Conservation (phyloP, 2,329 filamentous ascomycete genomes). For the Fusarium poae region DNA sequence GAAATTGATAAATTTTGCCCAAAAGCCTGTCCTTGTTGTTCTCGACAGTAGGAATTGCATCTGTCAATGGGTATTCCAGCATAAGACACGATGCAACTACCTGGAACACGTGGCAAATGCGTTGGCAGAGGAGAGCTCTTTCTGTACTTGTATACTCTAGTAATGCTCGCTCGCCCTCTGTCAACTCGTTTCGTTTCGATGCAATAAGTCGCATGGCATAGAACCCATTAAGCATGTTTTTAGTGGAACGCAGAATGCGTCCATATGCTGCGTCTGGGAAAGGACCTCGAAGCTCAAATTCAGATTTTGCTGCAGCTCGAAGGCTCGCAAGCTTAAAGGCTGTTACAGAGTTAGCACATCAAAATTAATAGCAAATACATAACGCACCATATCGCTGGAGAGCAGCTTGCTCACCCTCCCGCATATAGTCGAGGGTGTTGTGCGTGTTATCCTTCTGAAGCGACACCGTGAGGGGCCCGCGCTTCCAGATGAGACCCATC, state of each 20-base stretch:
- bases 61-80: conserved; percentile 91
- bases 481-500: conserved; percentile 96
- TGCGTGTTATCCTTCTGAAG: conserved; percentile 68
- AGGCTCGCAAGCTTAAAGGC: conserved; percentile 79
- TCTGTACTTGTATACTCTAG: conserved; percentile 84
- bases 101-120: conserved; percentile 88
- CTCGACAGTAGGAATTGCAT: conserved; percentile 86
- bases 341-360: conserved; percentile 35
- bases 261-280: conserved; percentile 82
- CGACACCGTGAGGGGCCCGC: conserved; percentile 85
- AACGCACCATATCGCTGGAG: conserved; percentile 78
- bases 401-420: conserved; percentile 86
- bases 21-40: conserved; percentile 85
- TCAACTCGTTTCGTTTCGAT: conserved; percentile 80
- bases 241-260: conserved; percentile 82
- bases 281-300: conserved; percentile 89
- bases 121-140: conserved; percentile 82
- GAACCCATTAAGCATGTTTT: conserved; percentile 90
- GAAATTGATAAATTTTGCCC: conserved; percentile 88
- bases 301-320: conserved; percentile 78
- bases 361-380: neutral
- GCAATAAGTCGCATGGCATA: conserved; percentile 97
- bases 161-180: conserved; percentile 83
- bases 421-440: conserved; percentile 78
- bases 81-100: conserved; percentile 95